These are phyloP conservation scores for Aspergillus affinis DNA, from an alignment of 495 filamentous ascomycete genomes.

Conservation along the genomic window DNA sequence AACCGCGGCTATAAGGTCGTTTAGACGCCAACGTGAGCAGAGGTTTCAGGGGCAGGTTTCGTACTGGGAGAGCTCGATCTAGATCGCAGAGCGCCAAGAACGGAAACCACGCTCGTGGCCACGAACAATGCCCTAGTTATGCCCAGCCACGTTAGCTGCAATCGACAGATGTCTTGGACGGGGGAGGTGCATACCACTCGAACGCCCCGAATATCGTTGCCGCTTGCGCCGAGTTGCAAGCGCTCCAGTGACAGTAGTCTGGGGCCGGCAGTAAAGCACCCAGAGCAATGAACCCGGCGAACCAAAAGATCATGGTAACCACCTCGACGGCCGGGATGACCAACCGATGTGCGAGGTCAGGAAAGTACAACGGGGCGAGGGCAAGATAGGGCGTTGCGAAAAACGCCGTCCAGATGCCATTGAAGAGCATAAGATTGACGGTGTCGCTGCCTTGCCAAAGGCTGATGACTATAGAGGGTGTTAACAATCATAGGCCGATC, in stretches of 20 bases:
- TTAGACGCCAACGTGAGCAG: conserved; percentile 18
- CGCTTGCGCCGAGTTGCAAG: conserved; percentile 52
- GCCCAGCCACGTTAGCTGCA: conserved; percentile 6
- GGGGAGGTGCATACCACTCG: conserved; percentile 49
- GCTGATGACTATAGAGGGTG: conserved; percentile 29
- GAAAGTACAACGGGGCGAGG: conserved; percentile 59
- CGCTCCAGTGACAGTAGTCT: conserved; percentile 41
- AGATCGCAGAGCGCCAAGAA: conserved; percentile 14
- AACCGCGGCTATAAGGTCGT: conserved; percentile 20
- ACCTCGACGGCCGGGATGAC: conserved; percentile 64
- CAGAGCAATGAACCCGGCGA: conserved; percentile 75
- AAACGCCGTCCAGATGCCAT: conserved; percentile 66
- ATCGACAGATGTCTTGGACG: not conserved
- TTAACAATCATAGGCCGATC: conserved; percentile 8
- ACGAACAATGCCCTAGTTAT: conserved; percentile 50
- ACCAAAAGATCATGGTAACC: conserved; percentile 85
- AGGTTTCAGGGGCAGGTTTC: conserved; percentile 16
- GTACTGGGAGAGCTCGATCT: conserved; percentile 10
- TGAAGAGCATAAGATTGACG: conserved; percentile 74
- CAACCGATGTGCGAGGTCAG: conserved; percentile 56
- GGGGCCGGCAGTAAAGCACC: conserved; percentile 57
- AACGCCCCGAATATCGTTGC: conserved; percentile 55
- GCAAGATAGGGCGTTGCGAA: conserved; percentile 65
- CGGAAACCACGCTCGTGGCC: conserved; percentile 41
- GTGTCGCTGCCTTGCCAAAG: conserved; percentile 26